phyloP scores from a whole-genome alignment of 371 early-diverging fungal species.

The Dichotomocladium elegans region DNA sequence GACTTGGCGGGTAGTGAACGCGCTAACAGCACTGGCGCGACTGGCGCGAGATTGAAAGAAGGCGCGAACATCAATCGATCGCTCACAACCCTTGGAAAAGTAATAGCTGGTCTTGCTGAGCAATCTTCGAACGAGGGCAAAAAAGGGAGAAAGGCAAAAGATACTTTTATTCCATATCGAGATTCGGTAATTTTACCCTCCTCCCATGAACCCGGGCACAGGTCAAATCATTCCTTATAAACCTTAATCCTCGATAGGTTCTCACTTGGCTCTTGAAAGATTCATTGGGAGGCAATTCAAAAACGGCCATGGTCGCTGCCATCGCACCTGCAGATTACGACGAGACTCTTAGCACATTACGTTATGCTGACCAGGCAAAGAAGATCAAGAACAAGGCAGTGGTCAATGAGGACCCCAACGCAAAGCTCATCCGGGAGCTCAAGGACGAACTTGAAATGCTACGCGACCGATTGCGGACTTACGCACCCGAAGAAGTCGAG shows the following conservation, averaged over 20 bases:
- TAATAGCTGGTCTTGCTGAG: constrained; percentile 93
- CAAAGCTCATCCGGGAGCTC: constrained; percentile 79
- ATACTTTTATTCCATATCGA: constrained; percentile 80
- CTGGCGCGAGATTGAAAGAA: constrained; percentile 94
- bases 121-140: constrained; percentile 50
- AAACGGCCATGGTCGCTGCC: constrained; percentile 91
- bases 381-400: constrained; percentile 88
- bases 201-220: constrained; percentile 22
- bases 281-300: constrained; percentile 91
- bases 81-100: constrained; percentile 95
- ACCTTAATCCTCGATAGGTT: constrained; percentile 28
- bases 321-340: constrained; percentile 79
- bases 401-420: constrained; percentile 90
- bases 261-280: constrained; percentile 95
- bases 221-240: neutral
- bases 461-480: constrained; percentile 57
- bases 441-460: constrained; percentile 79
- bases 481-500: constrained; percentile 56
- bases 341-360: constrained; percentile 92
- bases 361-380: constrained; percentile 95
- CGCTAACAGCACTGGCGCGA: constrained; percentile 92
- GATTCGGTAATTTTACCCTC: constrained; percentile 59
- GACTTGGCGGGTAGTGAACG: constrained; percentile 97
- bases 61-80: constrained; percentile 98
- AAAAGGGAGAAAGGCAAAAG: constrained; percentile 50